A percentile compares a stretch with the other conserved stretches of the same genome.
phyloP scores from a whole-genome alignment of 176 grass and related monocot species.

The Oryza punctata region DNA sequence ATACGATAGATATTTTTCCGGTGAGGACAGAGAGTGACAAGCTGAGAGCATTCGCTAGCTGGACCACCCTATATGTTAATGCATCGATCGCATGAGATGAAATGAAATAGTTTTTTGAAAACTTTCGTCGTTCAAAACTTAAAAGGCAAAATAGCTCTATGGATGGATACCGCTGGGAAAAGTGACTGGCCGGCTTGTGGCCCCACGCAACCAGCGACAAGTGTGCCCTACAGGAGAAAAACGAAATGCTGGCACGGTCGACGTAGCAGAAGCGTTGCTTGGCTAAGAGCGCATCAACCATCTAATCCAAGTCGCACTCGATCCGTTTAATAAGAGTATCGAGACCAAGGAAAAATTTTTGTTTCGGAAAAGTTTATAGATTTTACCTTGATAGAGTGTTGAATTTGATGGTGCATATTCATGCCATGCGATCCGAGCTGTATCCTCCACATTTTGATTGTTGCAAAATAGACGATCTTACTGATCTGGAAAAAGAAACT shows the following conservation, averaged over 20 bases:
- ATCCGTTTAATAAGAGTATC: background rate
- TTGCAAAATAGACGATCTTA: too few species aligned
- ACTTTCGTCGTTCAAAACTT: background rate
- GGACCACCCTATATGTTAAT: background rate
- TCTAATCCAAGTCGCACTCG: background rate
- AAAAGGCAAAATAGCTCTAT: background rate
- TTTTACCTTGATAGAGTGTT: background rate
- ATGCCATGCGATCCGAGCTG: too few species aligned
- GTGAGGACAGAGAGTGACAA: constrained; percentile 5
- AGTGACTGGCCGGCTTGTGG: background rate
- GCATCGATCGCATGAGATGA: background rate
- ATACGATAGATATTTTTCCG: constrained; percentile 11
- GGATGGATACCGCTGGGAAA: constrained; percentile 7
- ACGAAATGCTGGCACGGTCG: background rate
- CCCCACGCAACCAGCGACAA: background rate
- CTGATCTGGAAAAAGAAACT: too few species aligned
- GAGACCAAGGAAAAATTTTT: background rate
- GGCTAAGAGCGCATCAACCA: background rate
- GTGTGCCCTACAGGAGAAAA: background rate
- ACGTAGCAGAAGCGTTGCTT: background rate
- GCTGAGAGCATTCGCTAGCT: background rate
- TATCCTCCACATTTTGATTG: too few species aligned
- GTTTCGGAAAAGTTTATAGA: background rate
- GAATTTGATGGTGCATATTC: background rate
- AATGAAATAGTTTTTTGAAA: constrained; percentile 1